Conservation (phyloP, 805 yeast species). For the Candida xyloterini region DNA sequence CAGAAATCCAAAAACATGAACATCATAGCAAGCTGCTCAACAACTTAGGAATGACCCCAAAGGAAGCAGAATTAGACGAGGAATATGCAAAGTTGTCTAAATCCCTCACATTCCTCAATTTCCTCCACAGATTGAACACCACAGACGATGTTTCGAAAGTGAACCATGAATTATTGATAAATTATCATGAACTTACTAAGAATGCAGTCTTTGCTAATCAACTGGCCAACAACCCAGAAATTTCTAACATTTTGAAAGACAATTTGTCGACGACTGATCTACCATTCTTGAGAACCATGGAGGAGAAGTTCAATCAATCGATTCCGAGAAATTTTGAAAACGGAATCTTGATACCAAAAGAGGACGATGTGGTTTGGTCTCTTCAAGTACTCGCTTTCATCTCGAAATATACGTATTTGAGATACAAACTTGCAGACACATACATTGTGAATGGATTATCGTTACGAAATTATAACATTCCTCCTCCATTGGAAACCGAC, state of each 20-base stretch:
- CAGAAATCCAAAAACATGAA: conserved; percentile 25
- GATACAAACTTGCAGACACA: conserved; percentile 69
- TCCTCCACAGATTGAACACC: conserved; percentile 28
- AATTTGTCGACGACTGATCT: conserved; percentile 18
- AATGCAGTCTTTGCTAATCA: conserved; percentile 28
- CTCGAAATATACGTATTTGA: conserved; percentile 82
- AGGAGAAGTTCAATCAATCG: conserved; percentile 26
- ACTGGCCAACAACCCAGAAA: conserved; percentile 25
- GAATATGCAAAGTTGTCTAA: conserved; percentile 26
- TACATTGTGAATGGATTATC: conserved; percentile 73
- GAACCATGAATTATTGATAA: conserved; percentile 21
- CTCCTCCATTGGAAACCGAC: conserved; percentile 33
- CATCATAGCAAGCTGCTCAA: conserved; percentile 5
- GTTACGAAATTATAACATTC: conserved; percentile 37
- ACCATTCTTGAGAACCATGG: conserved; percentile 20
- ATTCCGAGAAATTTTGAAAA: conserved; percentile 54
- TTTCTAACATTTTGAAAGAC: conserved; percentile 30
- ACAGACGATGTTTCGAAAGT: conserved; percentile 22
- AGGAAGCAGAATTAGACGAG: conserved; percentile 20
- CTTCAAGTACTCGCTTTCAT: conserved; percentile 88
- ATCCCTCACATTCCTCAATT: conserved; percentile 28
- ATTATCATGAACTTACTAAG: conserved; percentile 25
- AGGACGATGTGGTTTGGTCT: conserved; percentile 93
- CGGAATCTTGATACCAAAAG: conserved; percentile 83
- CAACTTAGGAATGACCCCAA: conserved; percentile 3